These are phyloP conservation scores for Solanum hybrid DNA, from an alignment of 305 asterid species.

Conservation along the genomic window DNA sequence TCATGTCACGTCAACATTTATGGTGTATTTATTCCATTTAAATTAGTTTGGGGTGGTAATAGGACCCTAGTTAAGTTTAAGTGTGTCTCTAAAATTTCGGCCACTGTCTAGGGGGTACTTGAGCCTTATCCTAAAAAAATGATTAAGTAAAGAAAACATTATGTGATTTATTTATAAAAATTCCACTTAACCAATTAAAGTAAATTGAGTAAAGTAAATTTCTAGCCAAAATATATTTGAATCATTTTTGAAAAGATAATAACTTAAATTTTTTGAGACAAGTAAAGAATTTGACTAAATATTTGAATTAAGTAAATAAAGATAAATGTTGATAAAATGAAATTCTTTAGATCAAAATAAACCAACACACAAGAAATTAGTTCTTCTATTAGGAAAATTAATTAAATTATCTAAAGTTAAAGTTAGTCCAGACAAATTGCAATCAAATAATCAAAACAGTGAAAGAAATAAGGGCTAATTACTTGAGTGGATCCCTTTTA, in stretches of 20 bases:
- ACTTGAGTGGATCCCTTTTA: no score
- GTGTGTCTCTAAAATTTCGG: no score
- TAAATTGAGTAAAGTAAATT: neutral
- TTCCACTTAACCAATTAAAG: neutral
- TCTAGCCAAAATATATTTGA: neutral
- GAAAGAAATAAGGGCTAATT: neutral
- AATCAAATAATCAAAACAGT: neutral
- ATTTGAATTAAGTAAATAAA: neutral
- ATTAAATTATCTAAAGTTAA: neutral
- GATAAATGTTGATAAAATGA: neutral
- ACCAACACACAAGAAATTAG: neutral
- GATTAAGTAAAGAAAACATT: neutral
- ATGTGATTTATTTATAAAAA: neutral
- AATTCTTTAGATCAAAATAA: no score
- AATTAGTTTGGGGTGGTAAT: no score
- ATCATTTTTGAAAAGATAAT: neutral
- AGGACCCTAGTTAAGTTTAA: no score
- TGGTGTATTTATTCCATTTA: no score
- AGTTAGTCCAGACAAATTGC: neutral
- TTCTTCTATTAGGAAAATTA: neutral
- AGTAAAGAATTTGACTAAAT: neutral
- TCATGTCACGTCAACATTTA: no score
- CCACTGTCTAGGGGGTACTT: no score
- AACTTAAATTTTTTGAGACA: neutral
- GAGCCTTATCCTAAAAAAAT: no score